Conservation (phyloP, 2,329 filamentous ascomycete species). For the Simplicillium sp. region DNA sequence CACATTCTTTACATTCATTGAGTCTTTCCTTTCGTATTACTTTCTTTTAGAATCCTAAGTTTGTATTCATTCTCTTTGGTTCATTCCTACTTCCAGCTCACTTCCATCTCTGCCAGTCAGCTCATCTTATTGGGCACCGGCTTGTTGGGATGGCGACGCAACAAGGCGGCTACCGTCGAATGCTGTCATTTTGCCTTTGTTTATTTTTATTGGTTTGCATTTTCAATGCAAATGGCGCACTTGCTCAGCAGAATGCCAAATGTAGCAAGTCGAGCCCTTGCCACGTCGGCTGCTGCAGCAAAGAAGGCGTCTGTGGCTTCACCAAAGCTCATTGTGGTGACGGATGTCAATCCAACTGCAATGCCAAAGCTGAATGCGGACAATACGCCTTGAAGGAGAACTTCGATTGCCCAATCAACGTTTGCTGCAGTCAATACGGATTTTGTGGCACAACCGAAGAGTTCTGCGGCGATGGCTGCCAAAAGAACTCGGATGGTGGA, state of each 20-base stretch:
- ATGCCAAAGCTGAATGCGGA: slow-evolving; percentile 8
- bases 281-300: slow-evolving; percentile 2
- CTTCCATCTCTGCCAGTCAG: too few relatives aligned
- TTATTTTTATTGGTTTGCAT: background rate
- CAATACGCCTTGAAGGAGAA: slow-evolving; percentile 2
- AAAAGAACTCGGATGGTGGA: slow-evolving; percentile 7
- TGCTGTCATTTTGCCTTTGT: background rate
- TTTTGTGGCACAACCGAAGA: slow-evolving; percentile 7
- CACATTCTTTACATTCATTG: too few relatives aligned
- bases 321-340: slow-evolving; percentile 4
- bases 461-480: slow-evolving; percentile 12
- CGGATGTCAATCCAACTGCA: slow-evolving; percentile 6
- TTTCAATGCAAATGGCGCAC: too few relatives aligned
- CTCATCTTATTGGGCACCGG: too few relatives aligned
- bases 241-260: slow-evolving; percentile 1
- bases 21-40: too few relatives aligned
- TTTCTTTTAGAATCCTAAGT: too few relatives aligned
- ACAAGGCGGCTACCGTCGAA: background rate
- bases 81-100: too few relatives aligned
- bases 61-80: too few relatives aligned
- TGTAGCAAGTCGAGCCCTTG: background rate
- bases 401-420: slow-evolving; percentile 7
- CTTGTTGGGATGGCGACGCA: background rate
- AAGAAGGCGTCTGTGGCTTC: slow-evolving; percentile 2
- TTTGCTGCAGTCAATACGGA: slow-evolving; percentile 8